Evolutionary conservation across 148 eudicot species (phyloP).

Genomic region (Bassia scoparia): DNA sequence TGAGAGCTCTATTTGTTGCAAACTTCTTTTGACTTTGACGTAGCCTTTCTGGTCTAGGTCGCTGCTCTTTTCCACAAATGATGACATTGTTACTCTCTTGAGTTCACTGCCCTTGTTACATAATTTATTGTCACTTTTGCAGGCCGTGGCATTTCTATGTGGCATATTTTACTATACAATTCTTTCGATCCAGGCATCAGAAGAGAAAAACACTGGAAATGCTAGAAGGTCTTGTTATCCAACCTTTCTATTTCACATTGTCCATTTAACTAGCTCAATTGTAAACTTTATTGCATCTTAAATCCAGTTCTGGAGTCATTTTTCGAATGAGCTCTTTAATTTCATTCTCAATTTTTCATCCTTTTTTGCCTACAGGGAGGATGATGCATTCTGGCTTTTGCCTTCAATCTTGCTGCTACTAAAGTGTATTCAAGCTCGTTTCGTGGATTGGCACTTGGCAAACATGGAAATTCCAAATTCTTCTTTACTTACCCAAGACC

Average conservation of each 20-base stretch:
- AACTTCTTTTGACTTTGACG: background rate
- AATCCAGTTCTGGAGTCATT: background rate
- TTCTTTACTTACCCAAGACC: constrained; percentile 63
- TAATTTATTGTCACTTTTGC: constrained; percentile 11
- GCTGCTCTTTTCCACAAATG: background rate
- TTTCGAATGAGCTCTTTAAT: background rate
- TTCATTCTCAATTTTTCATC: background rate
- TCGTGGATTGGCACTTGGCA: constrained; percentile 84
- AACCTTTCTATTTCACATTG: background rate
- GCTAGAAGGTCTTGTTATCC: constrained; percentile 38
- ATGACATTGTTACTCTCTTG: background rate
- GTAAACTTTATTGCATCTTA: too few relatives aligned
- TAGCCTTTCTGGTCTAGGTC: background rate
- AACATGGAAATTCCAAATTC: constrained; percentile 71
- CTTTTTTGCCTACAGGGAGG: constrained; percentile 44
- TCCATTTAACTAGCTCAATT: background rate
- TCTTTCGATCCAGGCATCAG: constrained; percentile 30
- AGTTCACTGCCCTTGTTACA: constrained; percentile 10
- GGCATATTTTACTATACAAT: constrained; percentile 47
- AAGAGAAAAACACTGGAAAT: constrained; percentile 37
- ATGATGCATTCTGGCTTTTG: constrained; percentile 74
- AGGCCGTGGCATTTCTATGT: constrained; percentile 67
- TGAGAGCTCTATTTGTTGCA: background rate
- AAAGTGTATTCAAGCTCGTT: constrained; percentile 70
- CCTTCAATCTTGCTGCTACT: constrained; percentile 57